These are phyloP conservation scores for Trichophyton simii DNA, from an alignment of 2,329 filamentous ascomycete species.

Conservation along the genomic window DNA sequence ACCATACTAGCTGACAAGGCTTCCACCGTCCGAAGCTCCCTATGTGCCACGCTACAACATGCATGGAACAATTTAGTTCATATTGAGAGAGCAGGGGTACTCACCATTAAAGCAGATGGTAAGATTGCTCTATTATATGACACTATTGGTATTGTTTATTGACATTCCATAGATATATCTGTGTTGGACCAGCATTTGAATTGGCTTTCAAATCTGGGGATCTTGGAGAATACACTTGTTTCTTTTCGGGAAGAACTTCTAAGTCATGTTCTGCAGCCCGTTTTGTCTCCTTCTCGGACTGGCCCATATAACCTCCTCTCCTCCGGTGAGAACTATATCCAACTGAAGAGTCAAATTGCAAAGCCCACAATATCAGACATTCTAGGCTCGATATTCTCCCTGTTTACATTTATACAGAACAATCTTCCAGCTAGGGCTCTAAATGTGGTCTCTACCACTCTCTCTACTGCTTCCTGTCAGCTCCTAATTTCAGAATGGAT, in stretches of 20 bases:
- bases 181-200: neutral
- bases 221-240: conserved; percentile 21
- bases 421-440: conserved; percentile 39
- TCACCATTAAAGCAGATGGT: conserved; percentile 45
- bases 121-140: neutral
- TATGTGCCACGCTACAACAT: conserved; percentile 53
- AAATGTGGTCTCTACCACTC: conserved; percentile 49
- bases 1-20: conserved; percentile 52
- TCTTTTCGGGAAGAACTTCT: conserved; percentile 25
- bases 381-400: conserved; percentile 31
- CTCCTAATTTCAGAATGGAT: conserved; percentile 64
- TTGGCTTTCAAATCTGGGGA: conserved; percentile 22
- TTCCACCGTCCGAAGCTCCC: conserved; percentile 52
- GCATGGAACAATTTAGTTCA: conserved; percentile 60
- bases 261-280: conserved; percentile 22
- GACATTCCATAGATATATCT: neutral
- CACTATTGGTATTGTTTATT: neutral
- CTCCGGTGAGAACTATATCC: conserved; percentile 19
- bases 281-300: conserved; percentile 20
- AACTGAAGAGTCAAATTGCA: conserved; percentile 18
- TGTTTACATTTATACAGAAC: conserved; percentile 41
- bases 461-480: conserved; percentile 57
- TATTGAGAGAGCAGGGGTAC: conserved; percentile 41
- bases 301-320: conserved; percentile 19
- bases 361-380: conserved; percentile 24